Percentiles rank a stretch among this genome's conserved stretches.
phyloP scores from a whole-genome alignment of 768 basidiomycete species.

The Hygrocybe coccinea region DNA sequence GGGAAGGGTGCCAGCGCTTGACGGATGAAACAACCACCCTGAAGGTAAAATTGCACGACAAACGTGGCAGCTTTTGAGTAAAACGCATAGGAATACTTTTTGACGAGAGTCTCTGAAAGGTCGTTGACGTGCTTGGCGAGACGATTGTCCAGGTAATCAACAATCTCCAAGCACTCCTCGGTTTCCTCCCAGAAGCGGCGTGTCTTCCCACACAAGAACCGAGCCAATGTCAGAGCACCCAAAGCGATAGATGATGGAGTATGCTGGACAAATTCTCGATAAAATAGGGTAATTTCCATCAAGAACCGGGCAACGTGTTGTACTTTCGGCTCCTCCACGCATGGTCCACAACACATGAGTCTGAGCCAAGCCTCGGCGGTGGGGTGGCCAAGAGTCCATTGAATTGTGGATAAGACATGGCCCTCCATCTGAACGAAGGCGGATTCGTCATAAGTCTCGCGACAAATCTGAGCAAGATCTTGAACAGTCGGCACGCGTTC shows the following conservation, averaged over 20 bases:
- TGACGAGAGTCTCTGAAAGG: constrained; percentile 91
- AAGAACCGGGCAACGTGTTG: constrained; percentile 95
- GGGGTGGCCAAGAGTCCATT: constrained; percentile 95
- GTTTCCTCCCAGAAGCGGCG: constrained; percentile 81
- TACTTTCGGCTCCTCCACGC: constrained; percentile 80
- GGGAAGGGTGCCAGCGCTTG: constrained; percentile 50
- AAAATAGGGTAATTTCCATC: constrained; percentile 99
- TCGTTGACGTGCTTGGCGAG: constrained; percentile 86
- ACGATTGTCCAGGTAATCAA: constrained; percentile 79
- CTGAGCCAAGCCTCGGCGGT: constrained; percentile 98
- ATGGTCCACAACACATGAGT: constrained; percentile 68
- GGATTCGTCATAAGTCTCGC: constrained; percentile 92
- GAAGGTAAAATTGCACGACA: constrained; percentile 90
- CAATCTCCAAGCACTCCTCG: constrained; percentile 75
- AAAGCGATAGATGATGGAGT: constrained; percentile 82
- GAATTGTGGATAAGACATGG: constrained; percentile 92
- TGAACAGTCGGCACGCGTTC: constrained; percentile 95
- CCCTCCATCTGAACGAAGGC: constrained; percentile 99
- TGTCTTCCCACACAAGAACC: constrained; percentile 78
- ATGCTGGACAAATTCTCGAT: constrained; percentile 89
- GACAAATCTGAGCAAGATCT: constrained; percentile 92
- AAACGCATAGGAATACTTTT: constrained; percentile 96
- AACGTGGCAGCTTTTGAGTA: constrained; percentile 94
- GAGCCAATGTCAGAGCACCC: constrained; percentile 85
- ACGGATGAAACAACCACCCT: constrained; percentile 69